A percentile compares a stretch with the other conserved stretches of the same genome.
These are phyloP conservation scores for Cenchrus fungigraminus DNA, from an alignment of 176 grass and related monocot genomes.

Conservation along the genomic window DNA sequence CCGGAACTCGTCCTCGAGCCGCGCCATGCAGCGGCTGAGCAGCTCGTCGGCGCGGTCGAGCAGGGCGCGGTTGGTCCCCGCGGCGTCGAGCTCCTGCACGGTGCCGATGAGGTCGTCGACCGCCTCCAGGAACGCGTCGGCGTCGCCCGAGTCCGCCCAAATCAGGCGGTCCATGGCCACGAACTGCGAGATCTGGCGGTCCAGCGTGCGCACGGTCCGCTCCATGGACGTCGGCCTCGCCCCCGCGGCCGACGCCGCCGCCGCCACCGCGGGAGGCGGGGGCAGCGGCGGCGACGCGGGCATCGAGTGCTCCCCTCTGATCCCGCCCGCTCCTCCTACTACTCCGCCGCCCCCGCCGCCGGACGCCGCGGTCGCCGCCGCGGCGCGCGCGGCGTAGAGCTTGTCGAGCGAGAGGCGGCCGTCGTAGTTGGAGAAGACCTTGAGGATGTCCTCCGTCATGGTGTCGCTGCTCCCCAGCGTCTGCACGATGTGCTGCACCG, in stretches of 20 bases:
- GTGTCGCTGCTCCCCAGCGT: constrained; percentile 82
- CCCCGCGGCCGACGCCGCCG: not conserved
- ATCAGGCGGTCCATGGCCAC: constrained; percentile 72
- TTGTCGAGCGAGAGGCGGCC: constrained; percentile 85
- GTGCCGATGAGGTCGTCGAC: constrained; percentile 85
- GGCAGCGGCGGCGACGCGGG: constrained; percentile 39
- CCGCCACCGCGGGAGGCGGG: constrained; percentile 1
- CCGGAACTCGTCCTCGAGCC: constrained; percentile 90
- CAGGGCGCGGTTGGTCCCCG: constrained; percentile 63
- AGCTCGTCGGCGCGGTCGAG: constrained; percentile 91
- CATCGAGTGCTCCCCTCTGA: constrained; percentile 42
- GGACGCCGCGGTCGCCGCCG: constrained; percentile 5
- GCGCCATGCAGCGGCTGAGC: constrained; percentile 83
- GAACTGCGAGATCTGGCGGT: constrained; percentile 94
- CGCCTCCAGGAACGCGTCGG: constrained; percentile 84
- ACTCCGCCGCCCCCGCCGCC: not conserved
- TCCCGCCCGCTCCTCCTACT: constrained; percentile 7
- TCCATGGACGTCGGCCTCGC: constrained; percentile 56
- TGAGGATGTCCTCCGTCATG: constrained; percentile 95
- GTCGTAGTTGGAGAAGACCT: constrained; percentile 95
- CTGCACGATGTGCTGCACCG: constrained; percentile 86
- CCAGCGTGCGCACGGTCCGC: constrained; percentile 82
- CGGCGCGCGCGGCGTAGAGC: constrained; percentile 61
- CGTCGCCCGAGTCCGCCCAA: constrained; percentile 73
- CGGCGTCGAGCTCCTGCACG: constrained; percentile 81